Evolutionary conservation across 768 basidiomycete species (phyloP).

Genomic region (Crucibulum laeve): DNA sequence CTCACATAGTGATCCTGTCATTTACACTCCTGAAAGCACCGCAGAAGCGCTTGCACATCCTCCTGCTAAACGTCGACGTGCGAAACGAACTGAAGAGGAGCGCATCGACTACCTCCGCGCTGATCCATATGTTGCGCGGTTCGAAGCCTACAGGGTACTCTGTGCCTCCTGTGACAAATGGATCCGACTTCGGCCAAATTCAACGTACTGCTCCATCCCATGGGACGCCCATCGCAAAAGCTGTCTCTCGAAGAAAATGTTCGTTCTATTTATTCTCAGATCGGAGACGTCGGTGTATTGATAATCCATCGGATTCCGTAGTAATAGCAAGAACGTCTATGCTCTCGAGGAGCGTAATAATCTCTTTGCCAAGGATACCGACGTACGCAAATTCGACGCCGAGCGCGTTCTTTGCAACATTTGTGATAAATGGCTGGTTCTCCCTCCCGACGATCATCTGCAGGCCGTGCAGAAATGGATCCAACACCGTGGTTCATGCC

Average conservation of each 20-base stretch:
- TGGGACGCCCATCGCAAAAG: slow-evolving; percentile 86
- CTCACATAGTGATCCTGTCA: slow-evolving; percentile 30
- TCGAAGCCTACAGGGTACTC: slow-evolving; percentile 75
- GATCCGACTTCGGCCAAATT: slow-evolving; percentile 83
- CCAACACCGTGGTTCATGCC: slow-evolving; percentile 55
- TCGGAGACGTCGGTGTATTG: no score
- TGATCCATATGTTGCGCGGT: slow-evolving; percentile 76
- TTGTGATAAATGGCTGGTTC: slow-evolving; percentile 65
- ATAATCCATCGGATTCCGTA: slow-evolving; percentile 4
- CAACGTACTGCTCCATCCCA: slow-evolving; percentile 83
- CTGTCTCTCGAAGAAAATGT: slow-evolving; percentile 77
- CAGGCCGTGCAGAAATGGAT: slow-evolving; percentile 64
- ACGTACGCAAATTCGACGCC: slow-evolving; percentile 71
- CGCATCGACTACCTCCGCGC: slow-evolving; percentile 65
- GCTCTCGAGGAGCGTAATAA: slow-evolving; percentile 59
- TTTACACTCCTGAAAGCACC: slow-evolving; percentile 37
- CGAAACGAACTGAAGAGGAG: slow-evolving; percentile 75
- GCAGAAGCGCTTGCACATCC: slow-evolving; percentile 40
- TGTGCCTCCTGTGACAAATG: slow-evolving; percentile 82
- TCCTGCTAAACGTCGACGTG: slow-evolving; percentile 60
- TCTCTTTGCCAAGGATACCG: slow-evolving; percentile 58
- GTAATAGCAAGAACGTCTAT: slow-evolving; percentile 48
- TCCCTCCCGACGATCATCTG: slow-evolving; percentile 56
- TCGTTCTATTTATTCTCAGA: slow-evolving; percentile 18
- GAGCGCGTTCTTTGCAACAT: slow-evolving; percentile 66